Evolutionary conservation across 2,329 filamentous ascomycete genomes (phyloP).

Genomic region (Ophiostoma piceae): DNA sequence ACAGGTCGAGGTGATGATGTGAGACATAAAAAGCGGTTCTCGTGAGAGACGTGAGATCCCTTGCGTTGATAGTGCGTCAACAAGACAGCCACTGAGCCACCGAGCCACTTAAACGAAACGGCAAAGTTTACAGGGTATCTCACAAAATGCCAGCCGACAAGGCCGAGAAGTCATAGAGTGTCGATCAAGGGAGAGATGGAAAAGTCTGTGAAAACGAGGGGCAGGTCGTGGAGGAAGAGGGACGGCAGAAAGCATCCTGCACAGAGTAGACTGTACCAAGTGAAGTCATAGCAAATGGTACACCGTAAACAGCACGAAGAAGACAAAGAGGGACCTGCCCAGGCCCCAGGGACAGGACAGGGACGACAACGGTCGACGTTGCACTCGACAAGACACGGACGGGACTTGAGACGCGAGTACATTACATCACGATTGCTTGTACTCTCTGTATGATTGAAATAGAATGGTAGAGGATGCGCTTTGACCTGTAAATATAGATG

Average conservation of each 20-base stretch:
- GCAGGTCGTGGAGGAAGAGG: background rate
- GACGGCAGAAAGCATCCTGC: background rate
- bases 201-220: background rate
- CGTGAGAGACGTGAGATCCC: constrained; percentile 2
- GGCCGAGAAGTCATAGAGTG: constrained; percentile 2
- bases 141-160: background rate
- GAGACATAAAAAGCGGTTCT: constrained; percentile 5
- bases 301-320: background rate
- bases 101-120: background rate
- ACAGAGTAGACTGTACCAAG: background rate
- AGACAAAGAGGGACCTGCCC: background rate
- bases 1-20: background rate
- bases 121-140: background rate
- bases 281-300: background rate
- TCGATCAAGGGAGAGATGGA: constrained; percentile 6
- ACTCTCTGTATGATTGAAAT: background rate
- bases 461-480: background rate
- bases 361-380: background rate
- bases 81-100: background rate
- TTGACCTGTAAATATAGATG: constrained; percentile 2
- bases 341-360: background rate
- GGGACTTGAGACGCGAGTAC: background rate
- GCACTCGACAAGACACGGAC: constrained; percentile 11
- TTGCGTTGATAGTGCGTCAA: background rate
- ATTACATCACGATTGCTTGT: constrained; percentile 3